phyloP scores from a whole-genome alignment of 352 stramenopile genomes.

The Phytophthora hybrid region DNA sequence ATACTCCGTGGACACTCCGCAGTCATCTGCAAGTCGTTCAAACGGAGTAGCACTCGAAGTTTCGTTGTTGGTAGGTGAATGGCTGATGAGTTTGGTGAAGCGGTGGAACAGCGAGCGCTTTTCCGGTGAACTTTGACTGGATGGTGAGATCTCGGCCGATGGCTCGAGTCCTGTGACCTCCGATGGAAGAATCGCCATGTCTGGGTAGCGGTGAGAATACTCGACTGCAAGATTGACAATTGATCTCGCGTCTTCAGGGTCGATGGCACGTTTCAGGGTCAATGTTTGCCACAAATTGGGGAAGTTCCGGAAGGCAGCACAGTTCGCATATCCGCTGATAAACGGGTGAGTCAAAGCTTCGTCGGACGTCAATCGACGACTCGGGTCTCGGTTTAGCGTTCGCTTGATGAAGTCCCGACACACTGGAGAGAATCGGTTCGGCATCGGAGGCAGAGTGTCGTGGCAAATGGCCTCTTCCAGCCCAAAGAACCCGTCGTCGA shows the following conservation, averaged over 20 bases:
- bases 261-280: constrained; percentile 33
- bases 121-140: not conserved
- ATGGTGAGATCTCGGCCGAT: constrained; percentile 7
- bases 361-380: constrained; percentile 77
- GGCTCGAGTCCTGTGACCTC: constrained; percentile 28
- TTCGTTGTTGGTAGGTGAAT: not conserved
- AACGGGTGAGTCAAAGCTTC: constrained; percentile 94
- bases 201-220: constrained; percentile 39
- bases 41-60: constrained; percentile 14
- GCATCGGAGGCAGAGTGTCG: constrained; percentile 75
- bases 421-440: constrained; percentile 81
- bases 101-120: constrained; percentile 36
- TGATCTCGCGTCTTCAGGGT: constrained; percentile 32
- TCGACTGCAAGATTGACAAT: constrained; percentile 51
- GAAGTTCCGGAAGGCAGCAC: constrained; percentile 44
- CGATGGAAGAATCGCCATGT: constrained; percentile 22
- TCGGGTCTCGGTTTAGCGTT: constrained; percentile 91
- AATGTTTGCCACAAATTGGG: constrained; percentile 50
- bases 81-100: constrained; percentile 26
- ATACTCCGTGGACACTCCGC: constrained; percentile 30
- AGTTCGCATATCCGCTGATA: constrained; percentile 57
- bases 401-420: constrained; percentile 95
- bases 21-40: constrained; percentile 35
- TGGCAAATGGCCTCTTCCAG: constrained; percentile 86
- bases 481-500: constrained; percentile 84